Base-by-base conservation (phyloP, 2,329 filamentous ascomycete genomes). In the Xylariaceae sp. region DNA sequence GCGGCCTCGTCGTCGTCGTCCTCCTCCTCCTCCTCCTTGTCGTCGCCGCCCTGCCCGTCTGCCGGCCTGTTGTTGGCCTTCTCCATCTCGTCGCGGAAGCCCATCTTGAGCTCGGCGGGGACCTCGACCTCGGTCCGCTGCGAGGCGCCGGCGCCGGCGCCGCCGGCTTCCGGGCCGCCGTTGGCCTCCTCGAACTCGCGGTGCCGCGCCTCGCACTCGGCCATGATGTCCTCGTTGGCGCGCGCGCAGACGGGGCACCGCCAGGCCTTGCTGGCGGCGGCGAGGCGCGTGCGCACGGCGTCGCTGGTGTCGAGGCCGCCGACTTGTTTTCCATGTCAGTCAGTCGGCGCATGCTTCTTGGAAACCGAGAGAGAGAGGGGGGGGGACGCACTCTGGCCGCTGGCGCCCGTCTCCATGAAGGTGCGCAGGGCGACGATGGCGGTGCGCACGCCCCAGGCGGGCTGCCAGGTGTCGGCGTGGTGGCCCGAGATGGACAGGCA, bases 381-480 rank as follows among this genome's bases (percentile, higher is more conserved):
- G n/a, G n/a, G n/a, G n/a, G n/a, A n/a, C n/a, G n/a, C n/a, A n/a
- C n/a, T 67, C 64, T 96, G 92, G 1, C 92, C 92, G 47, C 75
- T 77, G 7, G 84, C 79, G 47, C 90, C 85, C 3, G 83, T 89
- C 57, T 93, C 88, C 88, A 98, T 96, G 59, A 95, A 95, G 47
- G 77, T 83, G 35, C 92, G 67, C 31, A 96, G 76, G 11, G 77
- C 77, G 26, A 80, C 74, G 5, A 98, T 64, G 12, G 92, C 90
- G 4, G 92, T 96, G 39, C 92, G 74, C 8, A 98, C 82, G 0
- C 92, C 92, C 92, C 92, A 98, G 1, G 92, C 92, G 0, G 92
- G 92, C 70, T 95, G 90, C 92, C 92, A 98, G 12, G 86, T 94
- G 65, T 96, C 92, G 59, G 96, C 92, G 62, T 98, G 92, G 60